Percentiles rank a stretch among this genome's conserved stretches.
These are phyloP conservation scores for Elaeagnus macrophylla DNA, from an alignment of 306 rosid species.

Conservation along the genomic window DNA sequence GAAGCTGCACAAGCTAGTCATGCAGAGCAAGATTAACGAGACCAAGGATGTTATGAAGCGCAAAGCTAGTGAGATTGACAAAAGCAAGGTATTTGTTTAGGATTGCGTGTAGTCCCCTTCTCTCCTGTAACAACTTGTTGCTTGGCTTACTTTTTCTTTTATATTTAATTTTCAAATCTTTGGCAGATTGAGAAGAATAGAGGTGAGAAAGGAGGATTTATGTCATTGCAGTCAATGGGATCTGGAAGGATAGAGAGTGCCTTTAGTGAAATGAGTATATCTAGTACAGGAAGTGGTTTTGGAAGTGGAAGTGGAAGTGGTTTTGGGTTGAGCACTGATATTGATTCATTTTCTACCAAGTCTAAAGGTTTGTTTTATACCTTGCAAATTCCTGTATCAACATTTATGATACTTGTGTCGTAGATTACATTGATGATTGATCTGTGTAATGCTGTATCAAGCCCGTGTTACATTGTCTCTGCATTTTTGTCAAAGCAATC, in stretches of 20 bases:
- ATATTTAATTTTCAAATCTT: constrained; percentile 8
- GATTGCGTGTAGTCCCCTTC: not conserved
- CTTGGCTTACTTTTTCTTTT: constrained; percentile 4
- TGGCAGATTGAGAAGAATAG: constrained; percentile 86
- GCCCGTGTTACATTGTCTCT: too few species aligned
- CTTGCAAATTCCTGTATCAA: constrained; percentile 10
- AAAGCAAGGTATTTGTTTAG: constrained; percentile 68
- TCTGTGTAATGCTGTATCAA: not conserved
- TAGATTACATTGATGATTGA: not conserved
- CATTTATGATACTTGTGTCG: constrained; percentile 11
- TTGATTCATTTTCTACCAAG: constrained; percentile 70
- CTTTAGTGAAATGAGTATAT: constrained; percentile 66
- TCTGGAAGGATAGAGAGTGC: constrained; percentile 84
- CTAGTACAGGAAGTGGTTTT: constrained; percentile 74
- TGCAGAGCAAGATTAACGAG: constrained; percentile 92
- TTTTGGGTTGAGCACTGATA: constrained; percentile 59
- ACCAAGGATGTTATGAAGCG: constrained; percentile 96
- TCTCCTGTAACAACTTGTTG: not conserved
- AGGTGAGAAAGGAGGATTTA: constrained; percentile 82
- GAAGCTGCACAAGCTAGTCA: constrained; percentile 84
- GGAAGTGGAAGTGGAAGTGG: constrained; percentile 89
- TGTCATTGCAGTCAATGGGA: constrained; percentile 74
- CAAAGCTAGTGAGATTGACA: constrained; percentile 96
- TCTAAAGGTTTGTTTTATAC: constrained; percentile 57
- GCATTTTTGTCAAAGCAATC: too few species aligned